These are phyloP conservation scores for Heteromeles arbutifolia DNA, from an alignment of 306 rosid species.

Conservation along the genomic window DNA sequence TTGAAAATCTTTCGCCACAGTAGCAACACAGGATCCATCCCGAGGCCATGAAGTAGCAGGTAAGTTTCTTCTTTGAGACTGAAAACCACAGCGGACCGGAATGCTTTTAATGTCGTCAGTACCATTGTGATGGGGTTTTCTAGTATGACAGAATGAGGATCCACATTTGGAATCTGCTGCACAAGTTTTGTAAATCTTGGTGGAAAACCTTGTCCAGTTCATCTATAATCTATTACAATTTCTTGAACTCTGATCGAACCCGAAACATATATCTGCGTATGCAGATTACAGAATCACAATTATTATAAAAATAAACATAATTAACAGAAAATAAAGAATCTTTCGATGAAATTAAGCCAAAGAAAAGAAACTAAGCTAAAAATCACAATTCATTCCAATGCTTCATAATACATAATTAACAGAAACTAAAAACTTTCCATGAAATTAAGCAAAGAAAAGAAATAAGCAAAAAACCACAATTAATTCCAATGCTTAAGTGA, in stretches of 20 bases:
- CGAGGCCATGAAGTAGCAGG: neutral
- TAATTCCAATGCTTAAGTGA: neutral
- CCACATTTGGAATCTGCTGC: conserved; percentile 10
- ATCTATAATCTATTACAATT: conserved; percentile 10
- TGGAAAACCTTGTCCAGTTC: conserved; percentile 31
- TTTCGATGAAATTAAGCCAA: neutral
- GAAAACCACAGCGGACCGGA: neutral
- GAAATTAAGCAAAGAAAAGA: neutral
- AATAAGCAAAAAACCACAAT: neutral
- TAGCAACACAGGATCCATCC: neutral
- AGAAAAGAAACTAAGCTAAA: neutral
- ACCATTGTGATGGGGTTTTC: neutral
- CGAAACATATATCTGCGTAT: neutral
- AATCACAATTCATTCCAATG: neutral
- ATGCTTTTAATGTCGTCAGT: neutral
- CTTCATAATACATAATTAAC: neutral
- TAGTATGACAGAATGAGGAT: neutral
- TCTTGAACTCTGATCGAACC: neutral
- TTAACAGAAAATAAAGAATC: neutral
- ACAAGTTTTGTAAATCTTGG: conserved; percentile 3
- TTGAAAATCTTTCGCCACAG: conserved; percentile 10
- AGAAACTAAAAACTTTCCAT: neutral
- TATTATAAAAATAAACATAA: neutral
- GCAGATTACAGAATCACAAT: neutral
- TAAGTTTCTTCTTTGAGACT: conserved; percentile 5